phyloP scores from a whole-genome alignment of 305 asterid genomes.

The Solanum hybrid region DNA sequence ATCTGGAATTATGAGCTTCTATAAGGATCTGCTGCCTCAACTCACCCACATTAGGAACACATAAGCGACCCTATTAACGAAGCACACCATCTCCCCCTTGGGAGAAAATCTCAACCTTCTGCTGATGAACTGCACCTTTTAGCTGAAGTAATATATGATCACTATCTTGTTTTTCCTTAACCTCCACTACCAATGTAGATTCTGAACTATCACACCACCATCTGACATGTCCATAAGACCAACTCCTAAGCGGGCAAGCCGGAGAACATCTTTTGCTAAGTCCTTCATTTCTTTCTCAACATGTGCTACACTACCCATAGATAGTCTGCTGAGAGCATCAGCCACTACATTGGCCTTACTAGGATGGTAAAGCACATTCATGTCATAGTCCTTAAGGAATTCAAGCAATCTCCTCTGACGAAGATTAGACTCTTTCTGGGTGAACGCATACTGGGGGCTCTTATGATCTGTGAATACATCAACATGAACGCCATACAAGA shows the following conservation, averaged over 20 bases:
- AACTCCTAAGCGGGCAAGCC: not conserved
- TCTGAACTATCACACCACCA: not conserved
- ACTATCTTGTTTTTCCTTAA: not conserved
- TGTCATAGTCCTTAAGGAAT: not conserved
- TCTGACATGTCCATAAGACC: not conserved
- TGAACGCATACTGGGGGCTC: not conserved
- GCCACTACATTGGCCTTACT: not conserved
- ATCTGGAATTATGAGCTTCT: not conserved
- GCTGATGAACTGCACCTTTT: not conserved
- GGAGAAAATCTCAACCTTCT: not conserved
- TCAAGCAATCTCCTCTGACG: not conserved
- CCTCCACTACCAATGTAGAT: not conserved
- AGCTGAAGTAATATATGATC: not conserved
- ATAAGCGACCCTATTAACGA: not conserved
- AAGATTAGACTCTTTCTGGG: not conserved
- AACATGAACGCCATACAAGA: not conserved
- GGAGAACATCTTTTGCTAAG: not conserved
- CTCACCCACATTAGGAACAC: not conserved
- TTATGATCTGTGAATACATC: not conserved
- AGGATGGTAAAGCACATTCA: not conserved
- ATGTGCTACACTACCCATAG: not conserved
- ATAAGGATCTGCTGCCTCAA: not conserved
- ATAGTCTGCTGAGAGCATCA: not conserved
- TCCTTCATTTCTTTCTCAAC: not conserved
- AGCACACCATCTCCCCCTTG: not conserved